Conservation (phyloP, 129 eudicot species). For the Lactuca sativa region DNA sequence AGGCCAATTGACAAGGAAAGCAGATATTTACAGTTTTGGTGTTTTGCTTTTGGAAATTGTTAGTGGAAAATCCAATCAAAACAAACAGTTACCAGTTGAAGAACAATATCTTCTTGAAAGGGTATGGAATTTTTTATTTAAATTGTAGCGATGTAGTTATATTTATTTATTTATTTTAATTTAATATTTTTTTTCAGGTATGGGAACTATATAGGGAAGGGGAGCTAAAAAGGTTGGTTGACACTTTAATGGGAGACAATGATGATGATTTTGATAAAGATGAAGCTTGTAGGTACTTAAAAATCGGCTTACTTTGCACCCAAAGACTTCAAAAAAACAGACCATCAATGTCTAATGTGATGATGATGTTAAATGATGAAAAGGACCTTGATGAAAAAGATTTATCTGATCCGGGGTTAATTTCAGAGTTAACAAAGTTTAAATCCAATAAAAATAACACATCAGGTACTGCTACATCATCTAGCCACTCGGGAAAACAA, state of each 20-base stretch:
- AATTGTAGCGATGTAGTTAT: background rate
- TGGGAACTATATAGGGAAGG: slow-evolving; percentile 61
- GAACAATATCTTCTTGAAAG: slow-evolving; percentile 73
- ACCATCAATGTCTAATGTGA: slow-evolving; percentile 71
- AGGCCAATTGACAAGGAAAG: slow-evolving; percentile 89
- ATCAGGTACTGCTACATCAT: slow-evolving; percentile 24
- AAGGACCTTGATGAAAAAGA: slow-evolving; percentile 41
- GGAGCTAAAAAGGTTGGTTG: slow-evolving; percentile 50
- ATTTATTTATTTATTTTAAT: too few species aligned
- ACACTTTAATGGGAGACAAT: slow-evolving; percentile 44
- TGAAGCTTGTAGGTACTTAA: slow-evolving; percentile 61
- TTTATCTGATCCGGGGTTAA: slow-evolving; percentile 53
- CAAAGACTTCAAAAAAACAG: slow-evolving; percentile 67
- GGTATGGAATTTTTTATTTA: slow-evolving; percentile 46
- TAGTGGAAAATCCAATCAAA: slow-evolving; percentile 69
- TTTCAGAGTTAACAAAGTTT: slow-evolving; percentile 38
- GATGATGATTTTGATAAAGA: slow-evolving; percentile 35
- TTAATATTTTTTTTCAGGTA: slow-evolving; percentile 44
- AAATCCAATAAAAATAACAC: slow-evolving; percentile 31
- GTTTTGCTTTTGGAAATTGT: slow-evolving; percentile 83
- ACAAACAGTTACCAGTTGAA: slow-evolving; percentile 58
- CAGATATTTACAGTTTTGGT: slow-evolving; percentile 89
- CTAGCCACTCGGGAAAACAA: slow-evolving; percentile 32
- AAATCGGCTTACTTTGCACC: slow-evolving; percentile 75
- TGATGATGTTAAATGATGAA: slow-evolving; percentile 59